phyloP scores from a whole-genome alignment of 2,329 filamentous ascomycete genomes.

The Fusarium irregulare region DNA sequence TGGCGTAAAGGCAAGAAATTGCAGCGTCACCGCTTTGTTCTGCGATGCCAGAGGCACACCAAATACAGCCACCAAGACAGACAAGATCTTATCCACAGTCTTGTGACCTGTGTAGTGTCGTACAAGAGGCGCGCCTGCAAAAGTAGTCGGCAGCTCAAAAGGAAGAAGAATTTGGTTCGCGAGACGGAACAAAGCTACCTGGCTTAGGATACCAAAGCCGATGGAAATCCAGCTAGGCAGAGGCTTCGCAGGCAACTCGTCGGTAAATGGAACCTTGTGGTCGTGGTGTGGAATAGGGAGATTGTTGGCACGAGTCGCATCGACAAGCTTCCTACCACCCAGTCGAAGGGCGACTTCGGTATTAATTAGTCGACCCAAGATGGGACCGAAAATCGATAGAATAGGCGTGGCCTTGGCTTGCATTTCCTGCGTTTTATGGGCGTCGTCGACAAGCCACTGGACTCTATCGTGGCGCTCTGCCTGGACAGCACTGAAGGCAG shows the following conservation, averaged over 20 bases:
- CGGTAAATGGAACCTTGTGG: background rate
- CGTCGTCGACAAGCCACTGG: background rate
- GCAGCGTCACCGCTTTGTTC: fast-evolving
- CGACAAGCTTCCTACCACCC: fast-evolving
- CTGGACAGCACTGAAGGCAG: background rate
- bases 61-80: background rate
- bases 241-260: background rate
- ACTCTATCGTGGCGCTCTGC: background rate
- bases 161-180: background rate
- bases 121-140: background rate
- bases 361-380: background rate
- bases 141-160: fast-evolving
- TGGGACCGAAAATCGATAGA: background rate
- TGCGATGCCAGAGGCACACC: background rate
- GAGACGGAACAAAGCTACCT: background rate
- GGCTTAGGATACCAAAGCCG: background rate
- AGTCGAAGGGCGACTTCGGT: background rate
- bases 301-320: background rate
- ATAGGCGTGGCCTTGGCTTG: constrained; percentile 1
- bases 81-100: background rate
- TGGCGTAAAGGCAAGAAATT: background rate
- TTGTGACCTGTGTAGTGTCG: background rate
- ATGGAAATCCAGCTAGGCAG: background rate
- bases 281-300: background rate
- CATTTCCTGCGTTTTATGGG: background rate